phyloP scores from a whole-genome alignment of 1,284 basidiomycete species.

The Rhodofomes roseus region DNA sequence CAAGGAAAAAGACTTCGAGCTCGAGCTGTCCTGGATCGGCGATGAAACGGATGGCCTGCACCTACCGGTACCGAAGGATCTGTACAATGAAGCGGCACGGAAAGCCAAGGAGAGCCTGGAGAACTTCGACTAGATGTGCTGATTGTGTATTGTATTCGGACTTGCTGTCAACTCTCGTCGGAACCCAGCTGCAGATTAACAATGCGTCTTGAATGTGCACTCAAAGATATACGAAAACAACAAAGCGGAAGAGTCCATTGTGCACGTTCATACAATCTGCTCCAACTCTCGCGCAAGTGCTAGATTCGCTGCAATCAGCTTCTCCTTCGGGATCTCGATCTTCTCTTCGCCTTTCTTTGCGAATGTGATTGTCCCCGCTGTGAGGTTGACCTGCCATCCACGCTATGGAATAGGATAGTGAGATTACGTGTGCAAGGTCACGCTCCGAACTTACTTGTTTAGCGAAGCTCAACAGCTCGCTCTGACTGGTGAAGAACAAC shows the following conservation, averaged over 20 bases:
- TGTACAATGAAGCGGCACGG: constrained; percentile 82
- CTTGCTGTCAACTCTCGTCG: constrained; percentile 6
- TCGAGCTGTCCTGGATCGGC: constrained; percentile 97
- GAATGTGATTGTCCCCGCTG: constrained; percentile 57
- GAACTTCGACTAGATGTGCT: constrained; percentile 67
- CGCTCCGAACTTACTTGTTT: constrained; percentile 69
- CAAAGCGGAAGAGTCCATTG: constrained; percentile 10
- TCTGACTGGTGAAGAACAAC: constrained; percentile 80
- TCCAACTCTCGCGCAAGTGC: constrained; percentile 82
- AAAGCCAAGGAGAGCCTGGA: constrained; percentile 89
- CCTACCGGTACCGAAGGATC: constrained; percentile 78
- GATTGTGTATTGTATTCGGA: constrained; percentile 19
- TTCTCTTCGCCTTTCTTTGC: constrained; percentile 72
- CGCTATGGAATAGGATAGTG: constrained; percentile 46
- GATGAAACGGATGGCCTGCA: constrained; percentile 83
- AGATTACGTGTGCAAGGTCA: no score
- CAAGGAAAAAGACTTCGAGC: constrained; percentile 97
- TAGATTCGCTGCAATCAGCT: constrained; percentile 72
- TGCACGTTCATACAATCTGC: constrained; percentile 71
- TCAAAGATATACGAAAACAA: not conserved
- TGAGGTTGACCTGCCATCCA: constrained; percentile 70
- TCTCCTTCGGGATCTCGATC: constrained; percentile 78
- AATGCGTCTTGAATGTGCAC: not conserved
- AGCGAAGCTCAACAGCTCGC: constrained; percentile 77
- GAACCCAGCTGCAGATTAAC: not conserved